Evolutionary conservation across 2,329 filamentous ascomycete genomes (phyloP), one percentile per base, ranked within the genome.

Genomic region (Cladobotryum protrusum): DNA sequence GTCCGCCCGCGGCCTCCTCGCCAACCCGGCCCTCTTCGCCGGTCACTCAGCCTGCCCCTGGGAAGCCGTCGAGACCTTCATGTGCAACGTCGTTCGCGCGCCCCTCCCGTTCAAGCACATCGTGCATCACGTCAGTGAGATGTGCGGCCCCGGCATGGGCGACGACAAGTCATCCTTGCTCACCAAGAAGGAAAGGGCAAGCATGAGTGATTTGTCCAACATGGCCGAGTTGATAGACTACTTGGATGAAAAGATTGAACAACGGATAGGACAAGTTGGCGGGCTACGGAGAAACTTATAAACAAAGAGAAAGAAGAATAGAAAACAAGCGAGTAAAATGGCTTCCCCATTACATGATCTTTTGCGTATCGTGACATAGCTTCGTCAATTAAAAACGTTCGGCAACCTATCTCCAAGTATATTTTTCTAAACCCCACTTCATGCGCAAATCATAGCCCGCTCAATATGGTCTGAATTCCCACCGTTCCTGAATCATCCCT

Each of bases 401-500:
- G 33, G 15, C 33, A 18, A n/a, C 24, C 17, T 8, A 29, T 29
- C 24, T 29, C 24, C 24, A 29, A 29, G 24, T 29, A 5, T 29
- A 8, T 29, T 29, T 9, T 29, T 29, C 24, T 29, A 4, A 29
- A 29, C 24, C 11, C 24, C 24, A 36, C 19, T 15, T 39, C 42
- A 45, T 32, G 33, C 24, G 24, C 24, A 29, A 29, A 40, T 58
- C 55, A 78, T 56, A 91, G 65, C 45, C 80, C 77, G 59, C 83
- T 84, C 62, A 96, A 72, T 45, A 93, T 87, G 63, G 85, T 83
- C 72, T 95, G 90, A 59, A 96, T 87, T 1, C 87, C 90, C 18
- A 85, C 79, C 56, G 81, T 90, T 53, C 82, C 81, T 24, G 84
- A 86, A 70, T 97, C 92, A 64, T 96, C 92, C 54, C 92, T 78